Percentiles rank a stretch among this genome's conserved stretches.
Evolutionary conservation across 2,329 filamentous ascomycete genomes (phyloP).

Genomic region (Aspergillus hiratsukae): DNA sequence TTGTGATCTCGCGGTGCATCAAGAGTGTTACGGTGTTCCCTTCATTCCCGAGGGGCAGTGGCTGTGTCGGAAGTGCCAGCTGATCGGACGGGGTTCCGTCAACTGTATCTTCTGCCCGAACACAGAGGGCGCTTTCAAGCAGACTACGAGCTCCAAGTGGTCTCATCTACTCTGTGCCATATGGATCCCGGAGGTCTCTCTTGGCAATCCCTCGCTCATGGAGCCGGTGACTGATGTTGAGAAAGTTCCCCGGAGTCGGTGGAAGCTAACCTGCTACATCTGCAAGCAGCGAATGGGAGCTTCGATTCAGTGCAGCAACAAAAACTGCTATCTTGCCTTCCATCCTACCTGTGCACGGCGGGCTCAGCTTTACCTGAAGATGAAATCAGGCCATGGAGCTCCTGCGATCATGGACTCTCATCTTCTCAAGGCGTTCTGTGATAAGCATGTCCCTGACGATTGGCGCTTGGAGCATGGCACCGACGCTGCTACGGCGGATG

Average conservation of each 20-base stretch:
- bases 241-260: conserved; percentile 89
- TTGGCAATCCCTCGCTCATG: conserved; percentile 96
- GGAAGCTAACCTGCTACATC: conserved; percentile 93
- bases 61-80: conserved; percentile 93
- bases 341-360: conserved; percentile 93
- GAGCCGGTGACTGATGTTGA: conserved; percentile 97
- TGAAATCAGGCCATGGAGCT: conserved; percentile 86
- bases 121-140: conserved; percentile 95
- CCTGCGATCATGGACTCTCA: conserved; percentile 74
- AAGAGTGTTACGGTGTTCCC: conserved; percentile 97
- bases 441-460: conserved; percentile 87
- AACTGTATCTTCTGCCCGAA: conserved; percentile 99
- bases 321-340: conserved; percentile 93
- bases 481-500: conserved; percentile 71
- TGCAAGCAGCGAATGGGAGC: conserved; percentile 97
- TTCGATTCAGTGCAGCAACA: conserved; percentile 97
- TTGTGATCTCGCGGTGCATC: conserved; percentile 94
- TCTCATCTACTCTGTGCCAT: conserved; percentile 93
- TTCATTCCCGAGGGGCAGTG: conserved; percentile 99
- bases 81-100: conserved; percentile 86
- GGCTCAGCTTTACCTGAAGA: conserved; percentile 83
- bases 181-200: conserved; percentile 96
- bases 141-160: conserved; percentile 95
- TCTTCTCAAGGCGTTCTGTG: conserved; percentile 88
- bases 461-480: conserved; percentile 85